These are phyloP conservation scores for Paraleonurus japonicus DNA, from an alignment of 257 asterid genomes.

Conservation along the genomic window DNA sequence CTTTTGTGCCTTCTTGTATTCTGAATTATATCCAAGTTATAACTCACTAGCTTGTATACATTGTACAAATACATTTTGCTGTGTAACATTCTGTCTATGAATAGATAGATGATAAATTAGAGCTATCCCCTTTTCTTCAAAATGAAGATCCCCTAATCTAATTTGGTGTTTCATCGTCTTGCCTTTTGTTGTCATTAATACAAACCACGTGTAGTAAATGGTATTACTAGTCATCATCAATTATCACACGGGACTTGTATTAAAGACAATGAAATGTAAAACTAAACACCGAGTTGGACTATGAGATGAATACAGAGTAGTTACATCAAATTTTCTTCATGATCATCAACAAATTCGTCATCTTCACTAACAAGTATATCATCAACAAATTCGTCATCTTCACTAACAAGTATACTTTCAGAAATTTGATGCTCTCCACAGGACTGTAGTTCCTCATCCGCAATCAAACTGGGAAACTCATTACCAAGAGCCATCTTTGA, in stretches of 20 bases:
- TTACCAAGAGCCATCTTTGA: conserved; percentile 23
- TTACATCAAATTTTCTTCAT: no score
- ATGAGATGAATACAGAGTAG: not conserved
- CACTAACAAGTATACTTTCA: not conserved
- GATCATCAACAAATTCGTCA: no score
- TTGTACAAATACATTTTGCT: conserved; percentile 17
- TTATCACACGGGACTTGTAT: no score
- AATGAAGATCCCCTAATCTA: not conserved
- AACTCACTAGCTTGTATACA: conserved; percentile 24
- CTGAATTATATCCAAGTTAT: conserved; percentile 21
- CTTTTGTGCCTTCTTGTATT: conserved; percentile 63
- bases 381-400: not conserved
- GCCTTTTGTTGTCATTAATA: not conserved
- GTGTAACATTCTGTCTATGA: not conserved
- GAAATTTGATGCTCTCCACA: conserved; percentile 4
- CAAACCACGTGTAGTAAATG: not conserved
- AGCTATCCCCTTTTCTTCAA: not conserved
- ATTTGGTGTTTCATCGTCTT: not conserved
- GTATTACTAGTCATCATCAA: no score
- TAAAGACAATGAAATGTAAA: no score
- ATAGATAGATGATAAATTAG: not conserved
- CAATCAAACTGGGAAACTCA: conserved; percentile 20
- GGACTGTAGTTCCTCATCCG: conserved; percentile 11
- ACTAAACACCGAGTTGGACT: no score
- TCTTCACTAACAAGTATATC: not conserved